Conservation (phyloP, 2,329 filamentous ascomycete species). For the Camillea tinctor region DNA sequence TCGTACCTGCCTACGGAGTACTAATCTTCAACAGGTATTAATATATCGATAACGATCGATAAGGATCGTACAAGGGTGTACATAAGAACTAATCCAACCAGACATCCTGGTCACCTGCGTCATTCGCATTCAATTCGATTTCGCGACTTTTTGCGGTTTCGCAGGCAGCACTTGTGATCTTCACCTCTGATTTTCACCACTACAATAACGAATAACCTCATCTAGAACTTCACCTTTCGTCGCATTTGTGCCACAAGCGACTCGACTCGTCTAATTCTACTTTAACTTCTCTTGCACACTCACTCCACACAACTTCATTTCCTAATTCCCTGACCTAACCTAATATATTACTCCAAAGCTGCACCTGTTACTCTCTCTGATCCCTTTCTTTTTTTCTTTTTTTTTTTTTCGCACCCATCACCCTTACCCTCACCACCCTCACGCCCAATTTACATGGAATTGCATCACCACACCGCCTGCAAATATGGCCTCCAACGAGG, state of each 20-base stretch:
- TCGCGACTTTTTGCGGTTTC: not conserved
- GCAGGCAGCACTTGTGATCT: not conserved
- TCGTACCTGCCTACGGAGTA: too few species aligned
- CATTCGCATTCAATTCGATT: not conserved
- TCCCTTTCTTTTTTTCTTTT: not conserved
- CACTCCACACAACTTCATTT: too few species aligned
- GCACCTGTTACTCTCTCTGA: too few species aligned
- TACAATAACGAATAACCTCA: not conserved
- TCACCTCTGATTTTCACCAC: too few species aligned
- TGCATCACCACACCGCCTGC: not conserved
- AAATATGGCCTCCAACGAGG: constrained; percentile 11
- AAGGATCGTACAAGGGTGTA: too few species aligned
- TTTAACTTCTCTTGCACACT: too few species aligned
- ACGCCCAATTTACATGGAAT: not conserved
- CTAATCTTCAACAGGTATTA: too few species aligned
- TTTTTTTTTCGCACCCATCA: not conserved
- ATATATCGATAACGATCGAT: too few species aligned
- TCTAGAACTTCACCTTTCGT: not conserved
- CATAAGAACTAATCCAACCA: not conserved
- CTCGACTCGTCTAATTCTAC: not conserved
- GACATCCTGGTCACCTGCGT: not conserved
- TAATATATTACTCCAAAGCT: too few species aligned
- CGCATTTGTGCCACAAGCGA: not conserved
- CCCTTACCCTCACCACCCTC: not conserved
- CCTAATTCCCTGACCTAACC: too few species aligned